These are phyloP conservation scores for Aspergillus egyptiacus DNA, from an alignment of 495 filamentous ascomycete genomes.

Conservation along the genomic window DNA sequence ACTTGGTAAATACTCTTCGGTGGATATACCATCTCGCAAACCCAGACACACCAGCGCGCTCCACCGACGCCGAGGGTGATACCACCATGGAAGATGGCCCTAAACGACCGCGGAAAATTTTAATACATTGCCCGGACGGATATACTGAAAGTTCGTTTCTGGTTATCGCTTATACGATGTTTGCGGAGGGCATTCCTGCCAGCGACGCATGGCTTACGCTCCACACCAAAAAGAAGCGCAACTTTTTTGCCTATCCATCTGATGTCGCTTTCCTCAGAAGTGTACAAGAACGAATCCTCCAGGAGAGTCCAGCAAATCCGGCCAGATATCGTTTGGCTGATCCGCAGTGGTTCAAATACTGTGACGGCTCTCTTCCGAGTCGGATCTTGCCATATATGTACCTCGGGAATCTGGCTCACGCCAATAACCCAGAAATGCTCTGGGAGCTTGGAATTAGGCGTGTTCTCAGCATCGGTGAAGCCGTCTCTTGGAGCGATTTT, in stretches of 20 bases:
- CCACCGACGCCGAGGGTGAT: constrained; percentile 54
- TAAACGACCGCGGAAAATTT: constrained; percentile 52
- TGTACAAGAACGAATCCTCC: constrained; percentile 67
- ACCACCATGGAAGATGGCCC: constrained; percentile 38
- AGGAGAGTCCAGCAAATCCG: constrained; percentile 40
- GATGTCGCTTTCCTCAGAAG: constrained; percentile 74
- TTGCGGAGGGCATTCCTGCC: constrained; percentile 70
- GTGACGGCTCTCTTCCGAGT: constrained; percentile 88
- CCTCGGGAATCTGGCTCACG: constrained; percentile 83
- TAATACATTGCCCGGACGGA: constrained; percentile 91
- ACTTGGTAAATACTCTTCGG: constrained; percentile 74
- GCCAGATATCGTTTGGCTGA: constrained; percentile 35
- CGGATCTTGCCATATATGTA: constrained; percentile 93
- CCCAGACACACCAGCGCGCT: constrained; percentile 36
- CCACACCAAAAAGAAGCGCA: constrained; percentile 73
- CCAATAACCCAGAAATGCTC: constrained; percentile 84
- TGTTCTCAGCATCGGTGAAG: constrained; percentile 91
- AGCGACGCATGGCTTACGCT: constrained; percentile 82
- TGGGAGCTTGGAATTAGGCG: constrained; percentile 73
- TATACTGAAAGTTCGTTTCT: constrained; percentile 92
- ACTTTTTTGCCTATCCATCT: constrained; percentile 92
- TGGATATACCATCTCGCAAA: constrained; percentile 84
- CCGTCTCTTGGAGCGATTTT: constrained; percentile 67
- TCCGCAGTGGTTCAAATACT: constrained; percentile 73
- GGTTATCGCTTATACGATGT: constrained; percentile 86